These are phyloP conservation scores for Dillenia suffruticosa DNA, from an alignment of 164 flowering plant species.

Conservation along the genomic window DNA sequence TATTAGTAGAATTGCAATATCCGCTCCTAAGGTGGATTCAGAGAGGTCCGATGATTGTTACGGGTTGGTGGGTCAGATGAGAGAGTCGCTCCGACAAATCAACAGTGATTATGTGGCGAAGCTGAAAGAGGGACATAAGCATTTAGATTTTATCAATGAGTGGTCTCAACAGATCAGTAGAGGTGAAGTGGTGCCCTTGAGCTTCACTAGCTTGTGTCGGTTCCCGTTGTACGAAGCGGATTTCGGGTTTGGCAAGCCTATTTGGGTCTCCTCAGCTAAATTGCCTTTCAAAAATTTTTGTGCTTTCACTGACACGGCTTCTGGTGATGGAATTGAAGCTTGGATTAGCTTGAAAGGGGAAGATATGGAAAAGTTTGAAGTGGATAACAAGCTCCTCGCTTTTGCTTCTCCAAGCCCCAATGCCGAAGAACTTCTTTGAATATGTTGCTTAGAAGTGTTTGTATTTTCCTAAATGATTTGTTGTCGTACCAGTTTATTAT, in stretches of 20 bases:
- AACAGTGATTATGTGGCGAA: constrained; percentile 9
- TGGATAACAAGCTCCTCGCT: constrained; percentile 14
- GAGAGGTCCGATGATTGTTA: background rate
- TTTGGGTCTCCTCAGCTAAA: constrained; percentile 21
- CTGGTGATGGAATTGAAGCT: constrained; percentile 33
- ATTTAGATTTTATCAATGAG: background rate
- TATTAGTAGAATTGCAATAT: background rate
- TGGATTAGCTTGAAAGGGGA: constrained; percentile 25
- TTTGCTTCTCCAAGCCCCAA: constrained; percentile 16
- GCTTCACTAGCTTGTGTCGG: constrained; percentile 29
- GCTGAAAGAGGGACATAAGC: constrained; percentile 12
- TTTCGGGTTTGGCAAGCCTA: constrained; percentile 48
- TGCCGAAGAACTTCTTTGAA: background rate
- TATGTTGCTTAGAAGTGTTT: constrained; percentile 23
- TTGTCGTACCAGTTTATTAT: too few species aligned
- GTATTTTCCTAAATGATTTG: too few species aligned
- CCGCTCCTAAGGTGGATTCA: background rate
- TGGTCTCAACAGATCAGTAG: background rate
- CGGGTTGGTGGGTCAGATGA: constrained; percentile 9
- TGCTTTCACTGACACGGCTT: constrained; percentile 21
- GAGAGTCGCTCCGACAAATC: constrained; percentile 13
- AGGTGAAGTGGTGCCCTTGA: constrained; percentile 7
- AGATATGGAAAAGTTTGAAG: constrained; percentile 20
- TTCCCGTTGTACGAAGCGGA: constrained; percentile 26
- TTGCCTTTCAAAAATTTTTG: constrained; percentile 14